Conservation (phyloP, 2,329 filamentous ascomycete genomes). For the Phialophora macrospora region DNA sequence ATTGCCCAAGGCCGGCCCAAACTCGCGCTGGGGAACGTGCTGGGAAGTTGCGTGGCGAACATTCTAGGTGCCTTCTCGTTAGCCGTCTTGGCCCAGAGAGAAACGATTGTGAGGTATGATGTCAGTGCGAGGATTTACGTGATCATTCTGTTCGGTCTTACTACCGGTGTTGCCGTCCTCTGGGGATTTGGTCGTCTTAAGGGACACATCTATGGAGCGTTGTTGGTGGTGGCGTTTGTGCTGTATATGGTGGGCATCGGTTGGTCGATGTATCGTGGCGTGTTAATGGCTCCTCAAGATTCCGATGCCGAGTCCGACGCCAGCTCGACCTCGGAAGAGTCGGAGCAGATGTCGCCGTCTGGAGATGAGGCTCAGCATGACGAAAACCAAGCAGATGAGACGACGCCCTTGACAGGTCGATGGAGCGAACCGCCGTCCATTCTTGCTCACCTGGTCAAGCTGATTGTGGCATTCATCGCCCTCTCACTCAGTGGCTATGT, state of each 20-base stretch:
- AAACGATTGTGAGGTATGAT: conserved; percentile 49
- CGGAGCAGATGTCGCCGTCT: neutral
- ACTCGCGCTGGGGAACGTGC: conserved; percentile 60
- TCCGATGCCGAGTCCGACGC: conserved; percentile 47
- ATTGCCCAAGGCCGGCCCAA: conserved; percentile 54
- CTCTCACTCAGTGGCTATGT: conserved; percentile 57
- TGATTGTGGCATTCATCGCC: conserved; percentile 52
- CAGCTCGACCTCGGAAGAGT: neutral
- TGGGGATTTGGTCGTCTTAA: conserved; percentile 17
- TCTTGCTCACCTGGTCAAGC: conserved; percentile 49
- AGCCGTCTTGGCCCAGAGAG: conserved; percentile 53
- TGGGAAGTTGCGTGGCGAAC: conserved; percentile 62
- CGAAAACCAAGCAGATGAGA: conserved; percentile 2
- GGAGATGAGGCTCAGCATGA: neutral
- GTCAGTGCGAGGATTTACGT: conserved; percentile 57
- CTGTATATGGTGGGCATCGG: conserved; percentile 53
- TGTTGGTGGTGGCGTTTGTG: conserved; percentile 52
- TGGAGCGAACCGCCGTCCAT: conserved; percentile 40
- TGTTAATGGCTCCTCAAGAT: conserved; percentile 49
- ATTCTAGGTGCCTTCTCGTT: conserved; percentile 62
- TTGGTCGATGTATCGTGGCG: conserved; percentile 54
- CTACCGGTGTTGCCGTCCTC: conserved; percentile 45
- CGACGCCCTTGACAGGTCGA: conserved; percentile 1
- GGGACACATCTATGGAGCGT: conserved; percentile 43
- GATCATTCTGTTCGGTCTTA: conserved; percentile 49